Conservation (phyloP, 1,284 basidiomycete species). For the Leccinum huronense region DNA sequence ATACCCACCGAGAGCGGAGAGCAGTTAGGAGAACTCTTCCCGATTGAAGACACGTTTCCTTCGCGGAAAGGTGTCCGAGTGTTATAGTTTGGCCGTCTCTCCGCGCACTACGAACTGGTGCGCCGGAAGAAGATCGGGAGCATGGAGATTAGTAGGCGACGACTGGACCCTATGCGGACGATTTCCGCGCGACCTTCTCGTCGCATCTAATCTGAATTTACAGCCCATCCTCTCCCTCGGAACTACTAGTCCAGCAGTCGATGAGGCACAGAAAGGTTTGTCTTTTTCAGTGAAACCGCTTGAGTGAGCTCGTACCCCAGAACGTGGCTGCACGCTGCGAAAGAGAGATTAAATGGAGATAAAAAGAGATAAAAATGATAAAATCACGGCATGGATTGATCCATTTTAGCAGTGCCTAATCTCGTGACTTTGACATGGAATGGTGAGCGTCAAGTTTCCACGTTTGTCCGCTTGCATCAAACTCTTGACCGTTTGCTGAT, state of each 20-base stretch:
- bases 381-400: slow-evolving; percentile 11
- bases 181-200: slow-evolving; percentile 20
- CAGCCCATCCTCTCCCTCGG: background rate
- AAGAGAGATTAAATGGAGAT: slow-evolving; percentile 3
- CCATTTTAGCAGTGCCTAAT: slow-evolving; percentile 17
- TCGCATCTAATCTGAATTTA: slow-evolving; percentile 2
- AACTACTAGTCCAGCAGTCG: background rate
- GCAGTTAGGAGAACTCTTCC: slow-evolving; percentile 26
- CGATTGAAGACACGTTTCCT: slow-evolving; percentile 4
- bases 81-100: background rate
- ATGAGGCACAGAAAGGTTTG: slow-evolving; percentile 2
- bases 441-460: slow-evolving; percentile 7
- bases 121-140: slow-evolving; percentile 8
- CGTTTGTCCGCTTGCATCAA: slow-evolving; percentile 24
- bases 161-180: slow-evolving; percentile 22
- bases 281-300: slow-evolving; percentile 20
- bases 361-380: background rate
- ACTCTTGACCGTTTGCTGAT: slow-evolving; percentile 9
- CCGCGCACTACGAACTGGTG: slow-evolving; percentile 14
- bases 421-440: slow-evolving; percentile 21
- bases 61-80: slow-evolving; percentile 12
- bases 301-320: slow-evolving; percentile 23
- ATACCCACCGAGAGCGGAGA: slow-evolving; percentile 61
- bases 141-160: background rate
- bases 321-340: slow-evolving; percentile 23